These are phyloP conservation scores for Vitis hybrid DNA, from an alignment of 177 flowering plant species.

Conservation along the genomic window DNA sequence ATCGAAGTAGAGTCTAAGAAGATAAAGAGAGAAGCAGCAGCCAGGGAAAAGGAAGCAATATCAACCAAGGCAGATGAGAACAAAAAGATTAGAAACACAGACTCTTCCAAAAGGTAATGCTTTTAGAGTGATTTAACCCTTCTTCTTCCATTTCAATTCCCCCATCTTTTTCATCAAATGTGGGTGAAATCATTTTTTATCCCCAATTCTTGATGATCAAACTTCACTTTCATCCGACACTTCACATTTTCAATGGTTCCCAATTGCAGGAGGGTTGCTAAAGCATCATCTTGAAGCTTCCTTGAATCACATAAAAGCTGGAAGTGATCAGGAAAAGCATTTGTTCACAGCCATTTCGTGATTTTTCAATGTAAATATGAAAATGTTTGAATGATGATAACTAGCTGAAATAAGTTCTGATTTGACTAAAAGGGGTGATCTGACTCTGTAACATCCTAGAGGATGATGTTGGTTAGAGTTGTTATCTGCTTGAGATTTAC, in stretches of 20 bases:
- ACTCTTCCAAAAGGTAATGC: conserved; percentile 42
- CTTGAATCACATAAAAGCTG: conserved; percentile 10
- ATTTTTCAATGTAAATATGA: conserved; percentile 34
- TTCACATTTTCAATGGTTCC: conserved; percentile 2
- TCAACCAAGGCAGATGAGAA: conserved; percentile 34
- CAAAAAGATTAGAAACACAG: conserved; percentile 39
- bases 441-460: conserved; percentile 14
- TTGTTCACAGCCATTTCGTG: conserved; percentile 4
- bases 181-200: no score
- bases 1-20: conserved; percentile 74
- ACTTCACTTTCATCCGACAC: no score
- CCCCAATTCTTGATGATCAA: no score
- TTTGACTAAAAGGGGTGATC: conserved; percentile 4
- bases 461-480: conserved; percentile 8
- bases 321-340: conserved; percentile 5
- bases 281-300: conserved; percentile 22
- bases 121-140: no score
- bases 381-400: conserved; percentile 7
- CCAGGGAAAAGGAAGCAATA: conserved; percentile 56
- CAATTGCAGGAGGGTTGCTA: conserved; percentile 24
- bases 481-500: conserved; percentile 7
- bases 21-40: conserved; percentile 65
- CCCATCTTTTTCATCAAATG: no score
- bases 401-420: conserved; percentile 14
- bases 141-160: no score